phyloP scores from a whole-genome alignment of 2,329 filamentous ascomycete species.

The Calonectria pseudoturangicola region DNA sequence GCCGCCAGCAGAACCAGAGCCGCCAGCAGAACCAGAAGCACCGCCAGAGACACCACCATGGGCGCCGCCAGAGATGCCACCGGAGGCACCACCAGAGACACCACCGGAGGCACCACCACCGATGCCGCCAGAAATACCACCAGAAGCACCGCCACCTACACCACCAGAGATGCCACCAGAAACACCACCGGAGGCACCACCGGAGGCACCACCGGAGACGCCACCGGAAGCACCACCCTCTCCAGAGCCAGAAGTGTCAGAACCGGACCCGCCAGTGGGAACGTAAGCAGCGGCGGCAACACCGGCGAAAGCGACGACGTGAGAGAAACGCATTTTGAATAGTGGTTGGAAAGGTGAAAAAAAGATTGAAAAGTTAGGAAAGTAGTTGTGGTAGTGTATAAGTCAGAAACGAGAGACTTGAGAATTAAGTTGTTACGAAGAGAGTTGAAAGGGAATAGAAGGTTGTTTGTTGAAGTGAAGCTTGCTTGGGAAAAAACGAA shows the following conservation, averaged over 20 bases:
- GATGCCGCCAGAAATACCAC: neutral
- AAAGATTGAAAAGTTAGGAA: conserved; percentile 25
- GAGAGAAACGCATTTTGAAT: conserved; percentile 53
- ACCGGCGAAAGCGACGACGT: conserved; percentile 54
- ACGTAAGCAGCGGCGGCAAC: conserved; percentile 45
- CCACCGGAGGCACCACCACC: neutral
- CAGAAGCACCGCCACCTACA: neutral
- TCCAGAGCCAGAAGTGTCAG: conserved; percentile 36
- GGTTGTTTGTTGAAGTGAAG: conserved; percentile 30
- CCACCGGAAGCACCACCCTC: conserved; percentile 1
- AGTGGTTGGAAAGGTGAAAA: conserved; percentile 26
- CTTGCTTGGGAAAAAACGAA: conserved; percentile 1
- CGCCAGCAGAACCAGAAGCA: neutral
- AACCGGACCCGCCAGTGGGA: conserved; percentile 41
- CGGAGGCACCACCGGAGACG: neutral
- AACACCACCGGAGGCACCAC: neutral
- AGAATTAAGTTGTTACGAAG: conserved; percentile 4
- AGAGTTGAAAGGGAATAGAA: conserved; percentile 23
- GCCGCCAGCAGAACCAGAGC: neutral
- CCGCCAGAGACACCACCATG: neutral
- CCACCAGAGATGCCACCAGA: neutral
- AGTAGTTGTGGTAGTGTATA: conserved; percentile 3
- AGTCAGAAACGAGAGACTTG: conserved; percentile 27
- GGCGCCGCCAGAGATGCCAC: neutral
- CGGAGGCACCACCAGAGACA: neutral